Conservation (phyloP, 2,329 filamentous ascomycete genomes). For the Pseudocercospora fijiensis region DNA sequence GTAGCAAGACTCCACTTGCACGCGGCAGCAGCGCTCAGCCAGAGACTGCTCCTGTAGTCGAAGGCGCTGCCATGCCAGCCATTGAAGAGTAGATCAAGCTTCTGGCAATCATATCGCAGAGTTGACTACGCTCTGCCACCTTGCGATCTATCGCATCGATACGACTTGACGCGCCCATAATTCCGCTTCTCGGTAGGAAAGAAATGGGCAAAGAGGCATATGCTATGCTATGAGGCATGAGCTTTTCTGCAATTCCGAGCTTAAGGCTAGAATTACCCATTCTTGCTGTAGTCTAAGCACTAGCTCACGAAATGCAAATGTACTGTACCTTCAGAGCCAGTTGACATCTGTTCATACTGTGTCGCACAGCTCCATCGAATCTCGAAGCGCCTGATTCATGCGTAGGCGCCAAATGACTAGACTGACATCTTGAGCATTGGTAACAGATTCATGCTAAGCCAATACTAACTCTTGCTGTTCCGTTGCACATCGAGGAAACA, state of each 20-base stretch:
- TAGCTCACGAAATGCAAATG: not conserved
- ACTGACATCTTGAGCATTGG: not conserved
- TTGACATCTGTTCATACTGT: not conserved
- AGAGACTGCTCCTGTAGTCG: not conserved
- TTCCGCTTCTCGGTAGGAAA: not conserved
- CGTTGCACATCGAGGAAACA: not conserved
- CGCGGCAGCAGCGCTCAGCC: constrained; percentile 16
- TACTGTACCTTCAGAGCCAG: not conserved
- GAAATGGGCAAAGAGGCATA: not conserved
- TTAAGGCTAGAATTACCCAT: not conserved
- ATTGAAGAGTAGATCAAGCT: constrained; percentile 4
- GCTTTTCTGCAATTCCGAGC: not conserved
- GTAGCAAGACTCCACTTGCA: constrained; percentile 21
- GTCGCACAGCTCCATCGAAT: not conserved
- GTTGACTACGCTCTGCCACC: not conserved
- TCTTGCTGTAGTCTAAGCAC: not conserved
- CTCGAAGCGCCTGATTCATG: not conserved
- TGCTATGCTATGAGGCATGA: not conserved
- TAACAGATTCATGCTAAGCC: not conserved
- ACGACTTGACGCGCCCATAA: not conserved
- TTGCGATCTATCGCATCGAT: not conserved
- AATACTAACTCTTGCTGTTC: not conserved
- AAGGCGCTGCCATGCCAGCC: constrained; percentile 3
- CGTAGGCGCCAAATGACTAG: not conserved
- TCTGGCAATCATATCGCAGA: not conserved